Evolutionary conservation across 495 filamentous ascomycete genomes (phyloP).

Genomic region (Pyrenula massariospora): DNA sequence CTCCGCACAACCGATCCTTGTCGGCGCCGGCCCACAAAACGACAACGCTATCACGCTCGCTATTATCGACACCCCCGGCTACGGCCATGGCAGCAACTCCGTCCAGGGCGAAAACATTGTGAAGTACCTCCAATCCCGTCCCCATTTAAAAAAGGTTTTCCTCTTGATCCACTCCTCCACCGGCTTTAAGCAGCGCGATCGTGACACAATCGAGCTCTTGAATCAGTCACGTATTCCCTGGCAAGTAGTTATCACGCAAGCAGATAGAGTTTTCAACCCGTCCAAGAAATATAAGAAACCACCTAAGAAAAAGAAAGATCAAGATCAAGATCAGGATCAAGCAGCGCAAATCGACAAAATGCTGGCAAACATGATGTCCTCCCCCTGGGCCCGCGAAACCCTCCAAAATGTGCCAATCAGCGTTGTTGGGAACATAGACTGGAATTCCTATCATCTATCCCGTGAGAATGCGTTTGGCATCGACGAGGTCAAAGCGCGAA

Average conservation of each 20-base stretch:
- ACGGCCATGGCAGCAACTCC: constrained; percentile 61
- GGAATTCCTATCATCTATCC: no score
- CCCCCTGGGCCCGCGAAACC: no score
- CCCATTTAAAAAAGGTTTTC: constrained; percentile 69
- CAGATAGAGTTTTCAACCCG: constrained; percentile 50
- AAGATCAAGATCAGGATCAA: constrained; percentile 3
- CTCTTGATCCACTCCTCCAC: constrained; percentile 71
- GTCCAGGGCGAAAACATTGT: constrained; percentile 82
- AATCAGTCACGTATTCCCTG: constrained; percentile 52
- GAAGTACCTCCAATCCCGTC: constrained; percentile 65
- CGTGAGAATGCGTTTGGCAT: no score
- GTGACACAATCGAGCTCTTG: constrained; percentile 52
- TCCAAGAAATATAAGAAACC: constrained; percentile 19
- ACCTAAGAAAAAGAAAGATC: constrained; percentile 1
- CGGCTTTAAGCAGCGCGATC: constrained; percentile 67
- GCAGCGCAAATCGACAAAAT: constrained; percentile 7
- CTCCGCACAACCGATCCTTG: not conserved
- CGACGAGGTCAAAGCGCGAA: no score
- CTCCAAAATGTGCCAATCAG: not conserved
- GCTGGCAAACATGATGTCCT: no score
- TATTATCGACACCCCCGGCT: constrained; percentile 88
- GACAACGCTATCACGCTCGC: constrained; percentile 49
- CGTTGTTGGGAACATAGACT: not conserved
- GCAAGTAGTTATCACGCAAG: constrained; percentile 75
- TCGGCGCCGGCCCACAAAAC: constrained; percentile 14